A percentile compares a stretch with the other conserved stretches of the same genome.
These are phyloP conservation scores for Candida gigantensis DNA, from an alignment of 1,139 yeast genomes.

Conservation along the genomic window DNA sequence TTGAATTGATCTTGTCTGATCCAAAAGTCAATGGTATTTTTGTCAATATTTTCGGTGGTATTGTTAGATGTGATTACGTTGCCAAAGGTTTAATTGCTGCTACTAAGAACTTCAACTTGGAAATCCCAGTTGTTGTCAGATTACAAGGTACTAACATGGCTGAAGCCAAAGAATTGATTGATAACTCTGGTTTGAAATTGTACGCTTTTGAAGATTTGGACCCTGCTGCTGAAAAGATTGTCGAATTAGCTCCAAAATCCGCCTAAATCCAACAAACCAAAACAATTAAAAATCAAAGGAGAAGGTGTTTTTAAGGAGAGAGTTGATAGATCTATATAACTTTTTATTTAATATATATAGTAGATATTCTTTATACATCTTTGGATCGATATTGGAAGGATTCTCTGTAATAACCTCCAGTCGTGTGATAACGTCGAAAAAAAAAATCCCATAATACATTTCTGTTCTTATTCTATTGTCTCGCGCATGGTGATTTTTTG, in stretches of 20 bases:
- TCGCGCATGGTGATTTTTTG: no score
- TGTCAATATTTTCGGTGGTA: constrained; percentile 98
- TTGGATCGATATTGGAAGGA: no score
- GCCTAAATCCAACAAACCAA: constrained; percentile 12
- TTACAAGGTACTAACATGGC: constrained; percentile 97
- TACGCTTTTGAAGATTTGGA: constrained; percentile 91
- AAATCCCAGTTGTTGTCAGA: constrained; percentile 95
- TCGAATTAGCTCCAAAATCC: constrained; percentile 56
- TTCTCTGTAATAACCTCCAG: no score
- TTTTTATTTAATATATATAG: no score
- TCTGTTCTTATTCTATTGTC: no score
- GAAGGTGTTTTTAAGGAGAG: neutral
- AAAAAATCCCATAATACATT: no score
- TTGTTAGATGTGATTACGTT: constrained; percentile 97
- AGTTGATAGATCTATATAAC: neutral
- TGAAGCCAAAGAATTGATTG: constrained; percentile 83
- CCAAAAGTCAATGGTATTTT: constrained; percentile 91
- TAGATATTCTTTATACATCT: no score
- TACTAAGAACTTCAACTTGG: constrained; percentile 92
- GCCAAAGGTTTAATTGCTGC: constrained; percentile 97
- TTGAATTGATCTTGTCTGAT: constrained; percentile 89
- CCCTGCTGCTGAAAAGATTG: constrained; percentile 96
- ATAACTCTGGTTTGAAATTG: constrained; percentile 89
- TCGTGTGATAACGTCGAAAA: no score
- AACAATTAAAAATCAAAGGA: no score